Conservation (phyloP, 306 rosid species). For the Dalbergia oliveri region DNA sequence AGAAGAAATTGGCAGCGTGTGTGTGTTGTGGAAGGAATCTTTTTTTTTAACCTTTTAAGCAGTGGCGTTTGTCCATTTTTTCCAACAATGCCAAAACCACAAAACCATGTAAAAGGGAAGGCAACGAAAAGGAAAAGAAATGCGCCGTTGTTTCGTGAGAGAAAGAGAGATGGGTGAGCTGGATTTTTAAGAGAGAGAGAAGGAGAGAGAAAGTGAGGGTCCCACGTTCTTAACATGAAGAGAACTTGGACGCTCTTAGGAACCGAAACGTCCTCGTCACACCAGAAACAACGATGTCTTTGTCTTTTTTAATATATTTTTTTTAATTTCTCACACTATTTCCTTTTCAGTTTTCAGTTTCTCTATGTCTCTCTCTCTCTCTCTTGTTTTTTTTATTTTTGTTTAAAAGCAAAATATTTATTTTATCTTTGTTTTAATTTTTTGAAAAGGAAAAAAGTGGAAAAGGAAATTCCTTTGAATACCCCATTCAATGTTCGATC, state of each 20-base stretch:
- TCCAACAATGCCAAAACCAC: constrained; percentile 49
- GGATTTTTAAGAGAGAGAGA: constrained; percentile 47
- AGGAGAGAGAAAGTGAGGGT: constrained; percentile 45
- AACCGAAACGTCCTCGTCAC: constrained; percentile 72
- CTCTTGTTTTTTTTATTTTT: not conserved
- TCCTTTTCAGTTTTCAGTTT: constrained; percentile 32
- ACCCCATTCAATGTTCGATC: constrained; percentile 56
- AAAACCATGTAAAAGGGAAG: constrained; percentile 35
- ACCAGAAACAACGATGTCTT: constrained; percentile 37
- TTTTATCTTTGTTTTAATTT: not conserved
- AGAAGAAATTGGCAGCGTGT: not conserved
- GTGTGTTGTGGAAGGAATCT: not conserved
- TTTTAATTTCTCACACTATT: constrained; percentile 5
- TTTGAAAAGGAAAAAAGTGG: too few species aligned
- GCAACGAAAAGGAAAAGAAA: not conserved
- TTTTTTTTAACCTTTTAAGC: constrained; percentile 1
- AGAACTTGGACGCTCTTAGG: constrained; percentile 94
- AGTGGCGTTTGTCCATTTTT: constrained; percentile 10
- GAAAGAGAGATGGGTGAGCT: constrained; percentile 35
- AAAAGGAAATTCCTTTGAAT: constrained; percentile 19
- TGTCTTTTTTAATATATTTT: constrained; percentile 55
- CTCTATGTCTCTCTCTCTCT: not conserved
- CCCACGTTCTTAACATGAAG: constrained; percentile 82
- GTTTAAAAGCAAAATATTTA: not conserved
- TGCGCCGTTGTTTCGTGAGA: constrained; percentile 78